Evolutionary conservation across 257 asterid species (phyloP), one percentile per base, ranked within the genome.

Genomic region (Solanum appendiculatum): DNA sequence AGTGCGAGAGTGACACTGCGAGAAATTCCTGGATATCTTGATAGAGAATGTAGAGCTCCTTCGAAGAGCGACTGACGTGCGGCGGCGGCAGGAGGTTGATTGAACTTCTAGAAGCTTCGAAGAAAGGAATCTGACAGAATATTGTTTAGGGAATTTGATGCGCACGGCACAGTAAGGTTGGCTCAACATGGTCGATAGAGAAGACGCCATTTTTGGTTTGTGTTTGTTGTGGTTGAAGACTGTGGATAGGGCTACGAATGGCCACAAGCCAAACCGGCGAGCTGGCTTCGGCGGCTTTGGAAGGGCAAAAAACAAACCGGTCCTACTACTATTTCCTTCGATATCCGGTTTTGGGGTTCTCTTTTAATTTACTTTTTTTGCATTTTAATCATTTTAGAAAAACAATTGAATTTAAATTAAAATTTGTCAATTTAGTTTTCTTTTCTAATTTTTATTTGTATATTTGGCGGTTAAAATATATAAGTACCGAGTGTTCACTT

Each of bases 121-220:
- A 25, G 93, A 90, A 86, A 91, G 89, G 88, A 90, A 88, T 63
- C 95, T 91, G 91, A 93, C 89, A 88, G 94, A 90, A 88, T 92
- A 92, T 83, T 90, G 87, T 46, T 86, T 89, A 0, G 94, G 96
- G 85, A 93, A 91, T 58, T 88, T 90, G 85, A 91, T 86, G 90
- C 91, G 90, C 88, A 90, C 51, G 75, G 86, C 74, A 78, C 83
- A 77, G 75, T 91, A 92, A 8, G 91, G 98, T 86, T 94, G 97
- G 85, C 89, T 91, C 54, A 94, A 88, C 75, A 93, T 89, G 56
- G 94, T 89, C 63, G 98, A 94, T 70, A 96, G 91, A 63, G 95
- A 89, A 36, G 96, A 86, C 44, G 95, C 86, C 87, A 86, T 86
- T 46, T 34, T 27, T 27, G 58, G 51, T 15, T 14, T 12, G 56